Base-by-base conservation (phyloP, 768 basidiomycete genomes). In the Kwoniella sp. region DNA sequence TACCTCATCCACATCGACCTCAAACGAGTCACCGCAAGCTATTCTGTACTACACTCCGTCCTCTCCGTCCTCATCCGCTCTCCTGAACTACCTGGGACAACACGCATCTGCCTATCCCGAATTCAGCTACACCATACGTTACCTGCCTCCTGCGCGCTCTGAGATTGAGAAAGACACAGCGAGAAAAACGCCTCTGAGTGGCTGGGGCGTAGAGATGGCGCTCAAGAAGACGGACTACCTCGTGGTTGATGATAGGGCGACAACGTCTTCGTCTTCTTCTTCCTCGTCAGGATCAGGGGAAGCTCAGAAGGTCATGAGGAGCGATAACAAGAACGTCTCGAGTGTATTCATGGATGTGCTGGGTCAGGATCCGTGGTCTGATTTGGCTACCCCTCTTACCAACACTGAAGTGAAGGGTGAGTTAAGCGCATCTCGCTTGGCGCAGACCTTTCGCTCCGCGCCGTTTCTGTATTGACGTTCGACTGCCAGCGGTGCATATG, bases 181-280 rank as follows among this genome's bases (percentile, higher is more conserved):
- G 52, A 38, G 31, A 13, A 63, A 64, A 31, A 72, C 71, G 20
- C 31, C 37, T 4, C 82, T 99, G 8, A 87, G 90, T 2, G 95
- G 95, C 4, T 99, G 92, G 72, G 96, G 96, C 2, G 94, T 94
- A 7, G 85, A 90, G 23, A 83, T 99, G 58, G 92, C 95, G 71
- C 81, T 99, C 72, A 99, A 99, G 84, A 96, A 94, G 83, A 96
- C 87, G 85, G 96, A 99, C 73, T 99, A 98, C 77, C 85, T 97
- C 13, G 93, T 89, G 3, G 82, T 97, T 8, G 96, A 99, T 75
- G 96, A 99, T 78, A 83, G 96, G 51, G 79, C 50, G 3, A 63
- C 69, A 9, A 56, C 51, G 8, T 59, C 65, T 3, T 45, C 54
- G 1, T 38, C 28, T 4, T 55, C 65, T 22, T 23, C 28, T 9